phyloP scores from a whole-genome alignment of 208 protist species.

The Trichomonas vaginalis region DNA sequence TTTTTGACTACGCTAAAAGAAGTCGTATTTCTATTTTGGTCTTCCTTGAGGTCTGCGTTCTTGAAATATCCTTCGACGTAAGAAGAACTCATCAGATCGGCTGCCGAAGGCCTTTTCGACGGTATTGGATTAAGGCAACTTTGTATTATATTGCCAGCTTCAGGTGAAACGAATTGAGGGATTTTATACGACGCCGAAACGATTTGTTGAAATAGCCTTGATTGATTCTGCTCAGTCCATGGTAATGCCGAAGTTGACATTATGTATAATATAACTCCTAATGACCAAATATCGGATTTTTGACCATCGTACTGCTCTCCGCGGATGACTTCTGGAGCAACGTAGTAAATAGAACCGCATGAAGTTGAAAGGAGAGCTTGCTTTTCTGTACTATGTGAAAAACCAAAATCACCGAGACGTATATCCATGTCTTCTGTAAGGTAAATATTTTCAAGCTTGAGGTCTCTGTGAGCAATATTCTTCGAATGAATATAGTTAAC shows the following conservation, averaged over 20 bases:
- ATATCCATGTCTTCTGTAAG: neutral
- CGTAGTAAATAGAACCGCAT: neutral
- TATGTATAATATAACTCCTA: neutral
- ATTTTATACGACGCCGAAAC: neutral
- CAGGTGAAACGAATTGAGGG: neutral
- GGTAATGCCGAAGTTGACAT: neutral
- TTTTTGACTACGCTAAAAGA: too few species aligned
- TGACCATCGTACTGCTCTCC: neutral
- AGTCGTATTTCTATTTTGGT: neutral
- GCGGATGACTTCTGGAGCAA: neutral
- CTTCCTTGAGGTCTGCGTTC: neutral
- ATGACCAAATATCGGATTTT: neutral
- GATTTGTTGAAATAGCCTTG: neutral
- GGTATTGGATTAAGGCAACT: neutral
- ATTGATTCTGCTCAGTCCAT: neutral
- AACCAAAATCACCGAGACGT: neutral
- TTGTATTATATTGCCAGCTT: neutral
- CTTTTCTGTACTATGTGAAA: neutral
- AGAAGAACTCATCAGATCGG: neutral
- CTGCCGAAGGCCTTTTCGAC: neutral
- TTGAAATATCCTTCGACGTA: neutral
- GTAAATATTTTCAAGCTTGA: conserved; percentile 39
- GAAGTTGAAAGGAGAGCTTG: neutral
- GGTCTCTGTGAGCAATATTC: neutral
- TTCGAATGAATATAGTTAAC: neutral